phyloP scores from a whole-genome alignment of 768 basidiomycete species.

The Pisolithus albus region DNA sequence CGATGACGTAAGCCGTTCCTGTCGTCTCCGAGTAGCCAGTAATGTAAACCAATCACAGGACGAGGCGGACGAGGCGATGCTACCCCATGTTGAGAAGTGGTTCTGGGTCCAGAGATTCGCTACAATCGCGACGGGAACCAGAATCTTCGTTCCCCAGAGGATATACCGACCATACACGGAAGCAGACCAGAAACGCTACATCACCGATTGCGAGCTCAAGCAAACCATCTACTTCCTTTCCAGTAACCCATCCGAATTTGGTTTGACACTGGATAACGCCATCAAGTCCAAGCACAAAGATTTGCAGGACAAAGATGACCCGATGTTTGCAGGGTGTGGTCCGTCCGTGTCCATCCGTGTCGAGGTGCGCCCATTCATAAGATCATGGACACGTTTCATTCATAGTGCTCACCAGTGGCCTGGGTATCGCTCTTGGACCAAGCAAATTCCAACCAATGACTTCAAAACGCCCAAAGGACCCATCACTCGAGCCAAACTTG shows the following conservation, averaged over 20 bases:
- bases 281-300: slow-evolving; percentile 51
- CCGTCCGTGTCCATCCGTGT: slow-evolving; percentile 76
- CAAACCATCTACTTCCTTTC: slow-evolving; percentile 58
- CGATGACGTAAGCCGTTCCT: slow-evolving; percentile 10
- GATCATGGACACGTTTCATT: not conserved
- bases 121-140: slow-evolving; percentile 23
- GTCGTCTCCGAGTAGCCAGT: not conserved
- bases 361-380: slow-evolving; percentile 40
- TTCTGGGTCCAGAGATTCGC: slow-evolving; percentile 10
- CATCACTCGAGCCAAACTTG: slow-evolving; percentile 69
- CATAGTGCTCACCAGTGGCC: slow-evolving; percentile 52
- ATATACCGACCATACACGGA: slow-evolving; percentile 75
- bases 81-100: slow-evolving; percentile 24
- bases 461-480: slow-evolving; percentile 73
- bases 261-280: slow-evolving; percentile 59
- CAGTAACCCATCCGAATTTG: slow-evolving; percentile 47
- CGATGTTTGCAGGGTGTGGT: slow-evolving; percentile 65
- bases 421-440: slow-evolving; percentile 69
- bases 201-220: slow-evolving; percentile 60
- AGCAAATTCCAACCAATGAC: slow-evolving; percentile 78
- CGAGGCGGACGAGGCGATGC: slow-evolving; percentile 11
- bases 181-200: slow-evolving; percentile 70
- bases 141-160: slow-evolving; percentile 59
- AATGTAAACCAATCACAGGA: slow-evolving; percentile 13
- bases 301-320: slow-evolving; percentile 52